Evolutionary conservation across 768 basidiomycete genomes (phyloP), one percentile per base, ranked within the genome.

Genomic region (button mushroom (Agaricus bisporus)): DNA sequence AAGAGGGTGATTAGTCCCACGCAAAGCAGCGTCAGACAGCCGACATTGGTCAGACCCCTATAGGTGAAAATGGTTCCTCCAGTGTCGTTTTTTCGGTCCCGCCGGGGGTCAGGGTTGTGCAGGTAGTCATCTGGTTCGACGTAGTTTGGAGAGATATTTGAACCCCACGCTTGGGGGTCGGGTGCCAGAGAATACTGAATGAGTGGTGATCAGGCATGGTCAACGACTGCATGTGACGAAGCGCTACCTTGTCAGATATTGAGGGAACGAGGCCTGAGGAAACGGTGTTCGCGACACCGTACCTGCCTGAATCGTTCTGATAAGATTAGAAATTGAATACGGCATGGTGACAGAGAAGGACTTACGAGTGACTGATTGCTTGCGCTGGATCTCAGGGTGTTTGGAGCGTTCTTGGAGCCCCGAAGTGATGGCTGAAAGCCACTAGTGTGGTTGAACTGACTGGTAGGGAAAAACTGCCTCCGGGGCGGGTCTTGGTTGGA

Each of bases 101-200:
- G 75, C 35, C 74, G 74, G 10, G 85, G 83, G 61, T 86, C 84
- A 2, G 85, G 84, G 59, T 85, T 85, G 63, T 88, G 86, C n/a
- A 88, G 75, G 51, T 76, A 76, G 65, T 88, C 86, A 56, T 88
- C 86, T 14, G 78, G 70, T 64, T 88, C 86, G 4, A 73, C 64
- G 49, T 76, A 70, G 56, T 74, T 74, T 37, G 76, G 76, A 6
- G 80, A 81, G 55, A 86, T 68, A 58, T 85, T 79, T 32, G 85
- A 78, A 1, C 85, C 86, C 88, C 88, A 90, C 0, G 75, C 79
- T 12, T 75, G 68, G 3, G 88, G 88, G 66, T 89, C 86, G 1
- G 86, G 79, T 5, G 86, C 81, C 18, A 89, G 78, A 14, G 86
- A 86, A 62, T 80, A 89, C 86, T 90, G 42, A 8, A 44, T n/a